Percentiles rank a stretch among this genome's conserved stretches.
Evolutionary conservation across 225 moss, liverwort and hornwort species (phyloP).

Genomic region (Sphagnum tenellum): DNA sequence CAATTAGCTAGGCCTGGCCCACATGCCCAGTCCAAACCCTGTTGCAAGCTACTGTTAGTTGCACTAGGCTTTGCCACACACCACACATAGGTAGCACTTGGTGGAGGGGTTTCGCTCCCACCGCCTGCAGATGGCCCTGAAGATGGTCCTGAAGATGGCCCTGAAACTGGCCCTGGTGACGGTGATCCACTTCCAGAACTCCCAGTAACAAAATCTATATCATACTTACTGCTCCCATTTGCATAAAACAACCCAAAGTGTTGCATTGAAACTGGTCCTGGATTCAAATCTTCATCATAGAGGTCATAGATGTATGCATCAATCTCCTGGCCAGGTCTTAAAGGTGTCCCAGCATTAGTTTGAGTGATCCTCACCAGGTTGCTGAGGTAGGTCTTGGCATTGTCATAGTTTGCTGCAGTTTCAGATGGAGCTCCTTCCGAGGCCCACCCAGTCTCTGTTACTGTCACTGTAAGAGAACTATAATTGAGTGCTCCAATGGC

Average conservation of each 20-base stretch:
- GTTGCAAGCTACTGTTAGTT: background rate
- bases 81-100: slow-evolving; percentile 32
- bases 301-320: slow-evolving; percentile 56
- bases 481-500: slow-evolving; percentile 54
- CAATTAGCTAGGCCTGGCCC: background rate
- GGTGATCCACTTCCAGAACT: too few relatives aligned
- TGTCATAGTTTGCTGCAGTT: slow-evolving; percentile 31
- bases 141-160: too few relatives aligned
- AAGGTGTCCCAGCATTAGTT: slow-evolving; percentile 43
- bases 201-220: too few relatives aligned
- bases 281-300: slow-evolving; percentile 32
- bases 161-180: too few relatives aligned
- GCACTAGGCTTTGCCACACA: slow-evolving; percentile 20
- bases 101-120: slow-evolving; percentile 8
- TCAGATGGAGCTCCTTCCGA: slow-evolving; percentile 41
- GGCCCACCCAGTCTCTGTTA: slow-evolving; percentile 84
- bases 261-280: slow-evolving; percentile 5
- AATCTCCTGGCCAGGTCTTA: slow-evolving; percentile 25
- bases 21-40: slow-evolving; percentile 1
- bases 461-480: slow-evolving; percentile 40
- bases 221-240: too few relatives aligned
- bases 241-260: too few relatives aligned
- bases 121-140: too few relatives aligned
- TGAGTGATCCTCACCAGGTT: slow-evolving; percentile 58
- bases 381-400: slow-evolving; percentile 56